Percentiles rank a stretch among this genome's conserved stretches.
These are phyloP conservation scores for Hemisphaericaspora nanyangensis DNA, from an alignment of 805 yeast species.

Conservation along the genomic window DNA sequence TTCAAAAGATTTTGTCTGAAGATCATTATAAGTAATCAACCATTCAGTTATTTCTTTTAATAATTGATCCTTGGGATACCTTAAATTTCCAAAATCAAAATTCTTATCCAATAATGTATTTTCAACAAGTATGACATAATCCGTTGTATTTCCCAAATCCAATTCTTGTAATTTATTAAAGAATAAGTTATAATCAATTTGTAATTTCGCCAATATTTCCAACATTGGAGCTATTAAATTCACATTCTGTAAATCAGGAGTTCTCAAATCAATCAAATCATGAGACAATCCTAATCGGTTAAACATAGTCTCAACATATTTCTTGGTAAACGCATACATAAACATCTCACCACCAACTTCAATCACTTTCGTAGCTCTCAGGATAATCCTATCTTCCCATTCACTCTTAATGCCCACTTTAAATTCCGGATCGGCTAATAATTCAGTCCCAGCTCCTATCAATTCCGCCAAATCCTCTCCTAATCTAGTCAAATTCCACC, in stretches of 20 bases:
- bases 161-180: slow-evolving; percentile 60
- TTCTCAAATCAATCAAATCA: slow-evolving; percentile 25
- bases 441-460: slow-evolving; percentile 63
- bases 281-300: slow-evolving; percentile 63
- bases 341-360: slow-evolving; percentile 62
- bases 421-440: slow-evolving; percentile 43
- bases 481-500: slow-evolving; percentile 88
- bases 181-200: slow-evolving; percentile 77
- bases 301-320: slow-evolving; percentile 55
- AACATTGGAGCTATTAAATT: slow-evolving; percentile 57
- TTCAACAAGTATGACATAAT: slow-evolving; percentile 14
- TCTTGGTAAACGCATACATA: slow-evolving; percentile 55
- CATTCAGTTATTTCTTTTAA: slow-evolving; percentile 43
- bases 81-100: slow-evolving; percentile 15
- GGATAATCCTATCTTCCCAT: slow-evolving; percentile 46
- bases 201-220: slow-evolving; percentile 54
- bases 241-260: slow-evolving; percentile 38
- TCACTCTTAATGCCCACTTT: slow-evolving; percentile 42
- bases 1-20: slow-evolving; percentile 39
- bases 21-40: slow-evolving; percentile 45
- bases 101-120: slow-evolving; percentile 21
- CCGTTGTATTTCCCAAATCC: slow-evolving; percentile 22
- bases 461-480: slow-evolving; percentile 83
- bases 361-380: slow-evolving; percentile 64
- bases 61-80: slow-evolving; percentile 35